phyloP scores from a whole-genome alignment of 805 yeast genomes.

The Blastobotrys peoriensis region DNA sequence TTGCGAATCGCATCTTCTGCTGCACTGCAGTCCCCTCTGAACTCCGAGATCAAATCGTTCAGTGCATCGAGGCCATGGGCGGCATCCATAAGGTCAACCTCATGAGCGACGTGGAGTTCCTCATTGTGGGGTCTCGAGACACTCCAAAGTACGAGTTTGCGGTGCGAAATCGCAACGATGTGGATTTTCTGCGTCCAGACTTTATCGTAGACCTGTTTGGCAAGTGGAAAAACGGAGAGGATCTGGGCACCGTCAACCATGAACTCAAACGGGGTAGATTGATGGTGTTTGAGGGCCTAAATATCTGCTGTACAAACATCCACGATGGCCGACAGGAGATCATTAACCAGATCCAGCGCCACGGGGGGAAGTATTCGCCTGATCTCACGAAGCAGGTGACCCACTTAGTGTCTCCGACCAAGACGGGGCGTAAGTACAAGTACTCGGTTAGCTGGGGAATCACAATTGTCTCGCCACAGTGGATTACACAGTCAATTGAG shows the following conservation, averaged over 20 bases:
- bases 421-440: conserved; percentile 30
- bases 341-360: conserved; percentile 22
- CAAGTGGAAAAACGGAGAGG: conserved; percentile 50
- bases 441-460: conserved; percentile 37
- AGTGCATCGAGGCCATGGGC: conserved; percentile 39
- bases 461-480: conserved; percentile 38
- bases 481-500: conserved; percentile 38
- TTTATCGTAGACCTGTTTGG: conserved; percentile 41
- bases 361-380: conserved; percentile 31
- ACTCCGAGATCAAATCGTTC: conserved; percentile 26
- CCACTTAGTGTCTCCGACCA: conserved; percentile 27
- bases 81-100: conserved; percentile 42
- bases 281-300: conserved; percentile 28
- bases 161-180: conserved; percentile 40
- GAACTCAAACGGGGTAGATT: conserved; percentile 22
- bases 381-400: conserved; percentile 25
- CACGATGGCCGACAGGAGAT: conserved; percentile 22
- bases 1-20: conserved; percentile 15
- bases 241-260: conserved; percentile 23
- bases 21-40: conserved; percentile 18
- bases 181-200: conserved; percentile 47
- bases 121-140: conserved; percentile 47
- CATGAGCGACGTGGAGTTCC: conserved; percentile 45
- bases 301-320: conserved; percentile 36
- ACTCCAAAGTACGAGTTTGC: conserved; percentile 52